Base-by-base conservation (phyloP, 192 early-diverging fungal genomes). In the Coemansia sp. region DNA sequence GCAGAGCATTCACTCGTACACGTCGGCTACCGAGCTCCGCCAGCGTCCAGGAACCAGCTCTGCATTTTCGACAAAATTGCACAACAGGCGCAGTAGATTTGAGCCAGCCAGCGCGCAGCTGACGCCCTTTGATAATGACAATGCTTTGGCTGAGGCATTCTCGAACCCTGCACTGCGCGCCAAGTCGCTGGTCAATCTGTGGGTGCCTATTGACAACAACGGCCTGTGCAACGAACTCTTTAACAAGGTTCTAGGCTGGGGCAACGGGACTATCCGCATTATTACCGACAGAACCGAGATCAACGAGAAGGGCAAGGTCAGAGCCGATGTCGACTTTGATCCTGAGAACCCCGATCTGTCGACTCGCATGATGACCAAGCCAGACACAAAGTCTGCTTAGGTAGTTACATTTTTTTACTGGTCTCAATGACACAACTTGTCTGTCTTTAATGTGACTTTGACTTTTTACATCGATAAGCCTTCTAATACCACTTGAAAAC, bases 181-280 rank as follows among this genome's bases (percentile, higher is more conserved):
- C 17, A 67, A 64, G 13, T 30, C 71, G 8, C 37, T 24, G 9
- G 52, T 46, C n/a, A 53, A 43, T 27, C 55, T 73, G 24, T 73
- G 71, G 71, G 71, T 53, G 22, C 71, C 71, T 3, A 37, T 77
- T 9, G 74, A 77, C 33, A 71, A 70, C 65, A 61, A 58, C 45
- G 54, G 67, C 7, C 43, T 70, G 9, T 69, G 74, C 49, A 60
- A 57, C 51, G 57, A 53, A 33, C 39, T 77, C 9, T 57, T 63
- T 13, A 42, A 43, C 18, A 45, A 70, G 19, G 66, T 75, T 27
- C 49, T 38, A 21, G 25, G 34, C 5, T 57, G 57, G 61, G 64
- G 68, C 46, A 53, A 49, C 0, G 61, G 54, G 30, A 64, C 74
- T 11, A 67, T 77, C 18, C 41, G 38, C 4, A 58, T 77, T 12